Base-by-base conservation (phyloP, 108 stramenopile genomes). In the Nannochloropsis salina region DNA sequence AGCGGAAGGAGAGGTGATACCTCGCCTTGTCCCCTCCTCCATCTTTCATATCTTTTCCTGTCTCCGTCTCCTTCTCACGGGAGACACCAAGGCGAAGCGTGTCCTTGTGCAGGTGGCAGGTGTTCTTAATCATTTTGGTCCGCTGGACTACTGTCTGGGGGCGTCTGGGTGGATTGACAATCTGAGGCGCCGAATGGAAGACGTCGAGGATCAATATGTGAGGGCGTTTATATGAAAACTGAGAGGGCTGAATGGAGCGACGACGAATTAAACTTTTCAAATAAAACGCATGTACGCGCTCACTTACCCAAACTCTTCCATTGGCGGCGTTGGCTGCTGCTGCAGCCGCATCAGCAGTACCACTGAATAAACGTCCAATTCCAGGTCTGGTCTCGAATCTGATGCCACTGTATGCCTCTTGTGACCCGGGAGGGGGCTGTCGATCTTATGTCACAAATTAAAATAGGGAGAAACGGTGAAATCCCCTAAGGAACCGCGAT, bases 1-100 rank as follows among this genome's bases (percentile, higher is more conserved):
- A 74, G 20, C 61, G 3, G 61, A 74, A 74, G 61, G 61, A 74
- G 61, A 74, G 61, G 61, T 74, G 61, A n/a, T n/a, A 74, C 61
- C 61, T 74, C 31, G 31, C 31, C 31, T 31, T 31, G 31, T 31
- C 31, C 31, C 31, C 31, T 6, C 61, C 61, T 74, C 61, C 61
- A 74, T n/a, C 4, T 74, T 15, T n/a, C n/a, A 8, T n/a, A n/a
- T 15, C 61, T 74, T 15, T n/a, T 6, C 20, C 61, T 74, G 61
- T 6, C 15, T 74, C n/a, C 61, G 20, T 74, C 61, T 74, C n/a
- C 20, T n/a, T n/a, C 61, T 74, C 20, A 1, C n/a, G 61, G 61
- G 61, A 74, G 61, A n/a, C 20, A 74, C 31, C 61, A 74, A 74
- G 61, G 15, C 61, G 61, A 0, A 74, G 20, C 15, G 61, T 74